Conservation (phyloP, 2,329 filamentous ascomycete genomes). For the Pyricularia sp. region DNA sequence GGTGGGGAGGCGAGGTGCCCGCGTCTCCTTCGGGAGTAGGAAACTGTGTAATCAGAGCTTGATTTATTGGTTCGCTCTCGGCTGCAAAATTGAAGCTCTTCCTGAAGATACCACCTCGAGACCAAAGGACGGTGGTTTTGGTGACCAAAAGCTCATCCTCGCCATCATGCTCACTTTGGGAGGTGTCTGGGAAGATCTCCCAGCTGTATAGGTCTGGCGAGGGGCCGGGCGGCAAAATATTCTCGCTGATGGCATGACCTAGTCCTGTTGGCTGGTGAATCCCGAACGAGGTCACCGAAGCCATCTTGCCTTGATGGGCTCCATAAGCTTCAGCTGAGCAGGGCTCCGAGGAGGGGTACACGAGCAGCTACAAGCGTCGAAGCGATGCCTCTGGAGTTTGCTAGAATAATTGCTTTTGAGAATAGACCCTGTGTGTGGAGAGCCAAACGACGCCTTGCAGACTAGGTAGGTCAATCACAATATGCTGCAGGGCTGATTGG, state of each 20-base stretch:
- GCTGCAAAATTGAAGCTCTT: constrained; percentile 77
- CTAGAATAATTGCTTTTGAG: not conserved
- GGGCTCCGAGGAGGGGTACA: not conserved
- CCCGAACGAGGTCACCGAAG: constrained; percentile 78
- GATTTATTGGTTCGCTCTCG: constrained; percentile 75
- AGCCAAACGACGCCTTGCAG: not conserved
- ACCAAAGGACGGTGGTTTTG: constrained; percentile 72
- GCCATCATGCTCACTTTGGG: constrained; percentile 18
- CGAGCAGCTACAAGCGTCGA: not conserved
- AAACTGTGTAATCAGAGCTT: constrained; percentile 78
- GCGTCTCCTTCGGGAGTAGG: constrained; percentile 23
- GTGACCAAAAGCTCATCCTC: constrained; percentile 77
- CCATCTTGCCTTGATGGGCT: constrained; percentile 44
- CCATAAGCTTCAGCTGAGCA: constrained; percentile 6
- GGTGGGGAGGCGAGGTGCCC: constrained; percentile 2
- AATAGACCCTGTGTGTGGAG: not conserved
- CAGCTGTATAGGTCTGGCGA: constrained; percentile 58
- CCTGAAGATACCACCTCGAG: constrained; percentile 68
- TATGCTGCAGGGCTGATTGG: not conserved
- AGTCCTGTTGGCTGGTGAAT: constrained; percentile 79
- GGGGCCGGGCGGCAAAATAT: constrained; percentile 57
- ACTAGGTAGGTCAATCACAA: not conserved
- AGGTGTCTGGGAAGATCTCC: constrained; percentile 43
- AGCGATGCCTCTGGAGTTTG: not conserved
- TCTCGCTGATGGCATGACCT: constrained; percentile 69